phyloP scores from a whole-genome alignment of 371 early-diverging fungal species.

The Globomyces sp. region DNA sequence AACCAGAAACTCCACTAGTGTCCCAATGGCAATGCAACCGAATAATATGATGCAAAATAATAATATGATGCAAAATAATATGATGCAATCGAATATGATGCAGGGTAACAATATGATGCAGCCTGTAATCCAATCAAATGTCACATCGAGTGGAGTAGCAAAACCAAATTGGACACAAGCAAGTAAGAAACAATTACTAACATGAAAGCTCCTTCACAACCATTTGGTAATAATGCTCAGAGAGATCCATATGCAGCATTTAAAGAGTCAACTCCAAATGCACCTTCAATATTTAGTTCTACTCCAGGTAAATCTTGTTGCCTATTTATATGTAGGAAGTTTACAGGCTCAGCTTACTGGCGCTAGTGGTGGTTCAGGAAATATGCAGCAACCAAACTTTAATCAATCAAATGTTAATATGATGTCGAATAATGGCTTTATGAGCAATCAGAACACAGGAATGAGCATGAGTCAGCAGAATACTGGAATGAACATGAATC shows the following conservation, averaged over 20 bases:
- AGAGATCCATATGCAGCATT: constrained; percentile 29
- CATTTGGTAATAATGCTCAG: background rate
- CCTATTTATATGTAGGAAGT: background rate
- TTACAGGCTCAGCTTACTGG: constrained; percentile 16
- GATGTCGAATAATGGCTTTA: too few relatives aligned
- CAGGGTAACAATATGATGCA: constrained; percentile 8
- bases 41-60: background rate
- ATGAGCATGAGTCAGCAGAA: background rate
- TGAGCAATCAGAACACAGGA: background rate
- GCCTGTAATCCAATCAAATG: constrained; percentile 1
- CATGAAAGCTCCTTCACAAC: constrained; percentile 4
- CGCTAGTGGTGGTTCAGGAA: background rate
- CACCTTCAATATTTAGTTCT: constrained; percentile 22
- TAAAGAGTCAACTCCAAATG: constrained; percentile 24
- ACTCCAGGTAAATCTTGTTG: background rate
- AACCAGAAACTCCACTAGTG: constrained; percentile 18
- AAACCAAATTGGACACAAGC: constrained; percentile 17
- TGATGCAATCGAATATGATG: background rate
- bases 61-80: background rate
- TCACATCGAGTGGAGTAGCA: constrained; percentile 14
- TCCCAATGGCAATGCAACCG: background rate
- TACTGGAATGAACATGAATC: background rate
- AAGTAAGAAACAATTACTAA: constrained; percentile 2
- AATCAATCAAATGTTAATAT: background rate
- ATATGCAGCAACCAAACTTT: background rate